Evolutionary conservation across 306 rosid genomes (phyloP).

Genomic region (Pueraria montana): DNA sequence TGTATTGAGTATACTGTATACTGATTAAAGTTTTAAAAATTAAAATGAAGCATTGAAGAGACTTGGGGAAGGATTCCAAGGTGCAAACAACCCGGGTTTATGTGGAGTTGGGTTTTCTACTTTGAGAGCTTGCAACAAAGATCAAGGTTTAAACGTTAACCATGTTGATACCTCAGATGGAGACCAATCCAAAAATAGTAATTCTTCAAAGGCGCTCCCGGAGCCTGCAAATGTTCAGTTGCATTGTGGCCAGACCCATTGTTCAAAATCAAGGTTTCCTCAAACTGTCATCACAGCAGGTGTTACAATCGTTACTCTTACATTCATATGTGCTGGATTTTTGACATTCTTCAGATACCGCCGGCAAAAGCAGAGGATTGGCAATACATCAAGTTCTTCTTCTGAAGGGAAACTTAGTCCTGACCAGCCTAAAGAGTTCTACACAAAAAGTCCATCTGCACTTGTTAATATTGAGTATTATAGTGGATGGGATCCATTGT

Average conservation of each 20-base stretch:
- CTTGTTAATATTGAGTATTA: constrained; percentile 82
- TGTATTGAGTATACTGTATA: not conserved
- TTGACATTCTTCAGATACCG: constrained; percentile 65
- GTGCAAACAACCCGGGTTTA: constrained; percentile 72
- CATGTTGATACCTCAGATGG: constrained; percentile 46
- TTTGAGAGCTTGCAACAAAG: constrained; percentile 64
- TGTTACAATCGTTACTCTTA: constrained; percentile 53
- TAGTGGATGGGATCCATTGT: constrained; percentile 80
- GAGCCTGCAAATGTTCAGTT: constrained; percentile 59
- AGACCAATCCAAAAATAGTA: constrained; percentile 40
- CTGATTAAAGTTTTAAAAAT: constrained; percentile 48
- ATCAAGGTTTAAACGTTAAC: constrained; percentile 43
- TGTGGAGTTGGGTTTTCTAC: constrained; percentile 78
- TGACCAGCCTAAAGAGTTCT: constrained; percentile 70
- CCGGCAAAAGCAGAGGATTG: constrained; percentile 77
- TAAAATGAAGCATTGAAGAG: constrained; percentile 68
- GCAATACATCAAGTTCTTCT: constrained; percentile 57
- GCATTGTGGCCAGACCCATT: constrained; percentile 63
- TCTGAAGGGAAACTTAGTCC: constrained; percentile 74
- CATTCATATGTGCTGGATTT: constrained; percentile 52
- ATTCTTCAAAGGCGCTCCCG: constrained; percentile 55
- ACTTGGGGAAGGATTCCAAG: constrained; percentile 74
- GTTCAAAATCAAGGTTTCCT: constrained; percentile 67
- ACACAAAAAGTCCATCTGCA: constrained; percentile 77
- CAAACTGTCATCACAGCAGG: constrained; percentile 60